phyloP scores from a whole-genome alignment of 164 flowering plant species.

The Annona squamosa region DNA sequence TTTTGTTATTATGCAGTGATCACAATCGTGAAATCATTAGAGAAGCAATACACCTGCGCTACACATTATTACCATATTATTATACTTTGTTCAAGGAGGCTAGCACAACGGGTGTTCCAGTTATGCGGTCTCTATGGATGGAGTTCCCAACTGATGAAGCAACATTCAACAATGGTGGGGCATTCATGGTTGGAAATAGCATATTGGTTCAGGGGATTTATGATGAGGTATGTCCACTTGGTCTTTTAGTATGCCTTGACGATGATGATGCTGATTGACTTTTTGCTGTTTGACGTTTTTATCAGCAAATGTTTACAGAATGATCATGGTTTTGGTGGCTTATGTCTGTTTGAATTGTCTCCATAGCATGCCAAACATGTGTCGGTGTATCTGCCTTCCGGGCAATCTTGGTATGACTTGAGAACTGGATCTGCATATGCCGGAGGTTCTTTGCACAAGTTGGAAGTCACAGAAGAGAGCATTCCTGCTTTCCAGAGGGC shows the following conservation, averaged over 20 bases:
- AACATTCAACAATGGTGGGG: slow-evolving; percentile 85
- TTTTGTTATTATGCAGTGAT: slow-evolving; percentile 45
- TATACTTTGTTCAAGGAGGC: slow-evolving; percentile 93
- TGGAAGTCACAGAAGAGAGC: slow-evolving; percentile 64
- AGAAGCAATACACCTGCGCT: slow-evolving; percentile 79
- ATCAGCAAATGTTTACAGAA: not conserved
- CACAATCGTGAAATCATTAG: slow-evolving; percentile 69
- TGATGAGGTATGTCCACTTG: slow-evolving; percentile 42
- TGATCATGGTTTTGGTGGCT: not conserved
- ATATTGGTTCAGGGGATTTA: slow-evolving; percentile 91
- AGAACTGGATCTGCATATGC: slow-evolving; percentile 60
- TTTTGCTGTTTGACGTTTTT: too few species aligned
- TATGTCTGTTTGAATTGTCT: not conserved
- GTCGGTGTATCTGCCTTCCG: slow-evolving; percentile 86
- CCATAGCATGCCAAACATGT: slow-evolving; percentile 62
- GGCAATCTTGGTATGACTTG: slow-evolving; percentile 80
- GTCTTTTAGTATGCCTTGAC: not conserved
- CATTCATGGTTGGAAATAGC: slow-evolving; percentile 92
- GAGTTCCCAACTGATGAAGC: slow-evolving; percentile 90
- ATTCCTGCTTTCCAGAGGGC: slow-evolving; percentile 88
- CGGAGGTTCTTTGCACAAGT: slow-evolving; percentile 67
- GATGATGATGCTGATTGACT: not conserved
- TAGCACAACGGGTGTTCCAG: slow-evolving; percentile 73
- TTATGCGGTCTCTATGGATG: slow-evolving; percentile 98
- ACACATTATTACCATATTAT: slow-evolving; percentile 78